Percentiles rank a stretch among this genome's conserved stretches.
Conservation (phyloP, 805 yeast species). For the Wickerhamiella musiphila region DNA sequence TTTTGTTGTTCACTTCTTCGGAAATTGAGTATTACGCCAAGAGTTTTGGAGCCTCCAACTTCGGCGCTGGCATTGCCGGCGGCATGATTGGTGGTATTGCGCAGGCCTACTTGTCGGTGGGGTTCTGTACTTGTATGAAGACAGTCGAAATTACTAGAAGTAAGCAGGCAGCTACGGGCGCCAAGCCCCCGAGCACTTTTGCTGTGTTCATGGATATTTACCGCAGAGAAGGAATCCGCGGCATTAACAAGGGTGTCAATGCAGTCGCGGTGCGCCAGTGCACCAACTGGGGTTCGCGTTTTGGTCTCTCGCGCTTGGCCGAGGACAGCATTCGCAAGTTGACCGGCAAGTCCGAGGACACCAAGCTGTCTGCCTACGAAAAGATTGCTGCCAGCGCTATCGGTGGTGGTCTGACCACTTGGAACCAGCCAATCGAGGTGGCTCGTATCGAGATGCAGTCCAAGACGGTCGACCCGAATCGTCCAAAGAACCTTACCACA, state of each 20-base stretch:
- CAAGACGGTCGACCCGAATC: slow-evolving; percentile 79
- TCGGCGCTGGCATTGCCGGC: slow-evolving; percentile 81
- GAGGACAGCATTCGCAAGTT: slow-evolving; percentile 61
- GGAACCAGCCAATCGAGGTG: slow-evolving; percentile 99
- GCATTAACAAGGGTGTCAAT: slow-evolving; percentile 94
- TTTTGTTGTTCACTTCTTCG: slow-evolving; percentile 74
- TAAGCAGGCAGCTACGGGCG: slow-evolving; percentile 58
- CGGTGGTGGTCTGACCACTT: slow-evolving; percentile 95
- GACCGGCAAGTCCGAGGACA: slow-evolving; percentile 34
- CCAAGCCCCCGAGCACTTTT: slow-evolving; percentile 55
- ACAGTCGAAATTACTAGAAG: slow-evolving; percentile 92
- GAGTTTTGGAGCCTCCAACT: slow-evolving; percentile 42
- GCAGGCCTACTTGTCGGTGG: slow-evolving; percentile 90
- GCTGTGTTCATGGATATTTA: slow-evolving; percentile 76
- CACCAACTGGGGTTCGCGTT: slow-evolving; percentile 98
- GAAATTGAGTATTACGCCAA: slow-evolving; percentile 74
- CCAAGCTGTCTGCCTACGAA: slow-evolving; percentile 51
- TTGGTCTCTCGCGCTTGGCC: slow-evolving; percentile 80
- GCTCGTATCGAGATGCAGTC: slow-evolving; percentile 97
- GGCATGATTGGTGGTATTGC: slow-evolving; percentile 94
- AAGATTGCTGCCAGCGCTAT: slow-evolving; percentile 71
- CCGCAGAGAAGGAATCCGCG: slow-evolving; percentile 73
- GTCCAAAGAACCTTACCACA: slow-evolving; percentile 83
- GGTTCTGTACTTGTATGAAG: slow-evolving; percentile 98
- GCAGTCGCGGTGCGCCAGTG: slow-evolving; percentile 98